Evolutionary conservation across 2,329 filamentous ascomycete species (phyloP).

Genomic region (Graphilbum fragrans): DNA sequence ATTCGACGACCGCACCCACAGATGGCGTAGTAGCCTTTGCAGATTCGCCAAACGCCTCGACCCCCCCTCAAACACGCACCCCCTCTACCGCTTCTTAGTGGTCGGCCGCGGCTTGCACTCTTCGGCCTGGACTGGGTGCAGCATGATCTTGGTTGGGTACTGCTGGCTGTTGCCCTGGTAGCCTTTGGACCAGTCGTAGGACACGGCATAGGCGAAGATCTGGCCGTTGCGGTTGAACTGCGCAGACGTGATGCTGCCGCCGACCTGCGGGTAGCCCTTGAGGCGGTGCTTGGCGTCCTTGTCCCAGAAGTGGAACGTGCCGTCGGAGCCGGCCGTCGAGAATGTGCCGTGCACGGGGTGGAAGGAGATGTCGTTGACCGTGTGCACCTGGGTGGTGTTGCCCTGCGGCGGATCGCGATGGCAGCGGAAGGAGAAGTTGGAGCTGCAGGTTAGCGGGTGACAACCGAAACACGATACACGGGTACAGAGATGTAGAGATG

Average conservation of each 20-base stretch:
- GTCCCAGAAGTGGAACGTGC: constrained; percentile 96
- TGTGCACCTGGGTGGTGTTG: constrained; percentile 79
- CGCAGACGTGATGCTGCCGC: constrained; percentile 79
- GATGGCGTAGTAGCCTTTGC: background rate
- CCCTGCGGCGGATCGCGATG: constrained; percentile 70
- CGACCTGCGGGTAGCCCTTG: constrained; percentile 76
- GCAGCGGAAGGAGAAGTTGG: constrained; percentile 99
- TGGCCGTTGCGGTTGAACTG: constrained; percentile 80
- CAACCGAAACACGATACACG: background rate
- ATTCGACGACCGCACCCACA: no score
- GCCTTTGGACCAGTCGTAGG: constrained; percentile 98
- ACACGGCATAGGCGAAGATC: constrained; percentile 81
- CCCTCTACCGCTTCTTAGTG: constrained; percentile 43
- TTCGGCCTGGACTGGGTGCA: constrained; percentile 59
- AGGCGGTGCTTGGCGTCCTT: constrained; percentile 81
- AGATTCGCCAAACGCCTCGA: background rate
- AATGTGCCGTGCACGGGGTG: constrained; percentile 97
- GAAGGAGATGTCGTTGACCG: constrained; percentile 96
- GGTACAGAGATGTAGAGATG: background rate
- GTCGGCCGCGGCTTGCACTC: constrained; percentile 51
- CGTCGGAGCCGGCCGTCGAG: constrained; percentile 88
- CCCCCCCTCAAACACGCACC: background rate
- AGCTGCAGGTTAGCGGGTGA: constrained; percentile 29
- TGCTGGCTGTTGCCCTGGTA: constrained; percentile 71
- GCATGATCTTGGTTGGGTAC: constrained; percentile 70